Conservation (phyloP, 208 protist species). For the Strigomonas culicis region DNA sequence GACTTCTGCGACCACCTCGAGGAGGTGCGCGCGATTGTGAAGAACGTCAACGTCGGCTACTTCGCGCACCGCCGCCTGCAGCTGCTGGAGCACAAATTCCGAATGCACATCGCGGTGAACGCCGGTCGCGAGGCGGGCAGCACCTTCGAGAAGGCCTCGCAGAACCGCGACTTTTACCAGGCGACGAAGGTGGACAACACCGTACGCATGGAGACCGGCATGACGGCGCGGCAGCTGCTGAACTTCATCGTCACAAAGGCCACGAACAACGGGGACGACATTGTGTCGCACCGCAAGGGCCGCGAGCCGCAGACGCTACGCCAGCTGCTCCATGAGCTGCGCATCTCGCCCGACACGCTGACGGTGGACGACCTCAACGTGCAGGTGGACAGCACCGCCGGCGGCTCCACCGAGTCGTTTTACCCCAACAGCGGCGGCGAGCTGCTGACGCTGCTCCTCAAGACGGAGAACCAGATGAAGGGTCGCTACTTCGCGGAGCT, state of each 20-base stretch:
- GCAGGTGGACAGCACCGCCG: slow-evolving; percentile 83
- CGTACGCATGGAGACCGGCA: slow-evolving; percentile 92
- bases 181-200: slow-evolving; percentile 97
- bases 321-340: slow-evolving; percentile 68
- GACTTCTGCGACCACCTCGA: slow-evolving; percentile 79
- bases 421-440: slow-evolving; percentile 88
- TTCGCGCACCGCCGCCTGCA: slow-evolving; percentile 85
- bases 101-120: slow-evolving; percentile 92
- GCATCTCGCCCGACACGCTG: slow-evolving; percentile 80
- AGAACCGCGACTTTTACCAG: slow-evolving; percentile 94
- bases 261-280: slow-evolving; percentile 90
- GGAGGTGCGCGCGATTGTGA: slow-evolving; percentile 55
- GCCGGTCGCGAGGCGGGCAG: slow-evolving; percentile 74
- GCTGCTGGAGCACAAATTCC: slow-evolving; percentile 90
- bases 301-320: slow-evolving; percentile 83
- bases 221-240: slow-evolving; percentile 94
- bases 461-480: slow-evolving; percentile 98
- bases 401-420: slow-evolving; percentile 66
- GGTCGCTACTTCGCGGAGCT: slow-evolving; percentile 98
- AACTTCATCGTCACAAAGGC: slow-evolving; percentile 95
- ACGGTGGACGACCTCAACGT: slow-evolving; percentile 96
- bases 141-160: slow-evolving; percentile 67
- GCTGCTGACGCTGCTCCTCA: slow-evolving; percentile 97
- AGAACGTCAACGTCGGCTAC: slow-evolving; percentile 71
- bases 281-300: slow-evolving; percentile 83